Evolutionary conservation across 768 basidiomycete genomes (phyloP).

Genomic region (Tricholoma saponaceum): DNA sequence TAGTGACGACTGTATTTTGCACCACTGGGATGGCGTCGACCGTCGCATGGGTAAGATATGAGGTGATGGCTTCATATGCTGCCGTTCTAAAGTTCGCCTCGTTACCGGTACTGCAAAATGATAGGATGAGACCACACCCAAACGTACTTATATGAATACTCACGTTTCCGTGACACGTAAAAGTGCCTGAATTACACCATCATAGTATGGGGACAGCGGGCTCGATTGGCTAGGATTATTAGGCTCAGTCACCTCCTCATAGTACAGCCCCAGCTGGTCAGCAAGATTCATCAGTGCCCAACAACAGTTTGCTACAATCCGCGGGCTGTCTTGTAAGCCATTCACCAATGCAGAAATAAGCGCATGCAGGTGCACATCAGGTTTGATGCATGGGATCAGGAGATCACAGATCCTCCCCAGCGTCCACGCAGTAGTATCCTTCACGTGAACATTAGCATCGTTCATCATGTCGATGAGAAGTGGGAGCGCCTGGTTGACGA

Average conservation of each 20-base stretch:
- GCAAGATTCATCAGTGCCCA: slow-evolving; percentile 96
- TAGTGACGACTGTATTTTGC: slow-evolving; percentile 74
- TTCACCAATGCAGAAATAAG: slow-evolving; percentile 79
- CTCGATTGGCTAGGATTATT: slow-evolving; percentile 36
- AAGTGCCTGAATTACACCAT: slow-evolving; percentile 80
- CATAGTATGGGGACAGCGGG: slow-evolving; percentile 84
- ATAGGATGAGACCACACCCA: not conserved
- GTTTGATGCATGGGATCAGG: slow-evolving; percentile 80
- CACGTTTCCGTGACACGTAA: slow-evolving; percentile 86
- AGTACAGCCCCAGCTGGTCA: slow-evolving; percentile 73
- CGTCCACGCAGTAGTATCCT: slow-evolving; percentile 98
- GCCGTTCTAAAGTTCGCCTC: slow-evolving; percentile 93
- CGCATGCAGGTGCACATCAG: slow-evolving; percentile 81
- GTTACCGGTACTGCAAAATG: slow-evolving; percentile 62
- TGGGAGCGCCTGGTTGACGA: slow-evolving; percentile 91
- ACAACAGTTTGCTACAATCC: slow-evolving; percentile 91
- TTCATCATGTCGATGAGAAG: slow-evolving; percentile 95
- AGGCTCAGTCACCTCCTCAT: slow-evolving; percentile 58
- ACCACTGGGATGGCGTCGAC: slow-evolving; percentile 77
- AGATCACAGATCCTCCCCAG: slow-evolving; percentile 92
- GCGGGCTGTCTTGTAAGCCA: slow-evolving; percentile 74
- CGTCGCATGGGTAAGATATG: slow-evolving; percentile 78
- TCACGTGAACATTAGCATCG: slow-evolving; percentile 80
- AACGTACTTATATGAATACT: slow-evolving; percentile 17
- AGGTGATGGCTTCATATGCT: slow-evolving; percentile 93